These are phyloP conservation scores for Dictyostelium capitatum DNA, from an alignment of 78 protist species.

Conservation along the genomic window DNA sequence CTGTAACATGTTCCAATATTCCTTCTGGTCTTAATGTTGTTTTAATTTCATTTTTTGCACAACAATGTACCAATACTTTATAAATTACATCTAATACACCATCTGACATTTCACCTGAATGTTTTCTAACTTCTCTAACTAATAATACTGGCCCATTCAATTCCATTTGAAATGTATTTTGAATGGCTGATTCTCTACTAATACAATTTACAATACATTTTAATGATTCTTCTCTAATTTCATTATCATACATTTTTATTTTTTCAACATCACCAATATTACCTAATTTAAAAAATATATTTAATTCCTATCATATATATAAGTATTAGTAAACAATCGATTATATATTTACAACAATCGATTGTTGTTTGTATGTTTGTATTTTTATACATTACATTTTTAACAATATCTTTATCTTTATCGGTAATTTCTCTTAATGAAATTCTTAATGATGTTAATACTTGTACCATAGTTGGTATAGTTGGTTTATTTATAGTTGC, in stretches of 20 bases:
- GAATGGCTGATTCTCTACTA: conserved; percentile 14
- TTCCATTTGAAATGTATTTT: conserved; percentile 1
- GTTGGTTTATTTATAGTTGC: conserved; percentile 21
- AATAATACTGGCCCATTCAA: conserved; percentile 52
- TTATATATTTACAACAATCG: neutral
- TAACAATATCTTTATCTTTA: neutral
- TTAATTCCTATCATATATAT: neutral
- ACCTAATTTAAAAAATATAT: conserved; percentile 60
- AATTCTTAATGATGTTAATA: conserved; percentile 39
- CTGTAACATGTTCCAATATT: conserved; percentile 13
- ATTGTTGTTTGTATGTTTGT: neutral
- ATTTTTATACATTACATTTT: neutral
- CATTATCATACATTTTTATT: conserved; percentile 31
- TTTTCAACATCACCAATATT: conserved; percentile 72
- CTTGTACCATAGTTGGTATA: neutral
- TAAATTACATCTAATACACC: conserved; percentile 29
- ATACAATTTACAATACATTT: conserved; percentile 58
- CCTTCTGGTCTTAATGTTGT: conserved; percentile 9
- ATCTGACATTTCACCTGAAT: neutral
- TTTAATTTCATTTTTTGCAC: conserved; percentile 19
- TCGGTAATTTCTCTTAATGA: conserved; percentile 33
- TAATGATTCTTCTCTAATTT: conserved; percentile 60
- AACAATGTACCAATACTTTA: conserved; percentile 58
- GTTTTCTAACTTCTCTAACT: neutral
- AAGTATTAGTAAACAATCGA: neutral